Conservation (phyloP, 306 rosid species). For the Luffa acutangula region DNA sequence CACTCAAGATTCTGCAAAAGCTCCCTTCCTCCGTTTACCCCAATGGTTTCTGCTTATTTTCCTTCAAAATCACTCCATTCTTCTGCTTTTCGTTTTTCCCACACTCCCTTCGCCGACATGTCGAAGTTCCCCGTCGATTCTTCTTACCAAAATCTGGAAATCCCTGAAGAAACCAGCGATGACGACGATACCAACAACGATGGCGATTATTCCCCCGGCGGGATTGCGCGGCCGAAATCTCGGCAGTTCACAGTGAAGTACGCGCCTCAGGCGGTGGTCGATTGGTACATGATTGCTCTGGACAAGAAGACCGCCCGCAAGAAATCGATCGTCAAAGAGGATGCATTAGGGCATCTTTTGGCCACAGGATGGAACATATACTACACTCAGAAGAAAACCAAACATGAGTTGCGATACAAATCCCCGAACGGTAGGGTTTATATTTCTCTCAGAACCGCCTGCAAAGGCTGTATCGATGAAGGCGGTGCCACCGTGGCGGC, state of each 20-base stretch:
- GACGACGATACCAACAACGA: not conserved
- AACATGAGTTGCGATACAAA: conserved; percentile 40
- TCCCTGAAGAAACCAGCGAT: not conserved
- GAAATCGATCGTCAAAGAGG: not conserved
- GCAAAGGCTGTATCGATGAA: conserved; percentile 24
- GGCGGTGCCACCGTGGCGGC: not conserved
- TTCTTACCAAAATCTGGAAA: not conserved
- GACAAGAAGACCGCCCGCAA: not conserved
- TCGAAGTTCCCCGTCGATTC: not conserved
- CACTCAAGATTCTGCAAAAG: not conserved
- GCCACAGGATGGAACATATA: conserved; percentile 44
- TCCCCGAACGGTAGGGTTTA: conserved; percentile 34
- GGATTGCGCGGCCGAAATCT: not conserved
- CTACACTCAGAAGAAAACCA: conserved; percentile 14
- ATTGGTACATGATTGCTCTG: conserved; percentile 20
- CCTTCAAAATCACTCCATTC: not conserved
- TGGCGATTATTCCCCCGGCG: not conserved
- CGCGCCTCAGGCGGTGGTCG: conserved; percentile 35
- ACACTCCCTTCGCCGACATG: not conserved
- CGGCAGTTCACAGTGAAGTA: not conserved
- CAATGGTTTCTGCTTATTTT: not conserved
- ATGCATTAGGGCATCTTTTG: conserved; percentile 44
- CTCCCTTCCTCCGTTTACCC: not conserved
- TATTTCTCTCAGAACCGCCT: conserved; percentile 43
- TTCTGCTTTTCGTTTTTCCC: not conserved